Base-by-base conservation (phyloP, 805 yeast species). In the Tanozyma kutaoensis region DNA sequence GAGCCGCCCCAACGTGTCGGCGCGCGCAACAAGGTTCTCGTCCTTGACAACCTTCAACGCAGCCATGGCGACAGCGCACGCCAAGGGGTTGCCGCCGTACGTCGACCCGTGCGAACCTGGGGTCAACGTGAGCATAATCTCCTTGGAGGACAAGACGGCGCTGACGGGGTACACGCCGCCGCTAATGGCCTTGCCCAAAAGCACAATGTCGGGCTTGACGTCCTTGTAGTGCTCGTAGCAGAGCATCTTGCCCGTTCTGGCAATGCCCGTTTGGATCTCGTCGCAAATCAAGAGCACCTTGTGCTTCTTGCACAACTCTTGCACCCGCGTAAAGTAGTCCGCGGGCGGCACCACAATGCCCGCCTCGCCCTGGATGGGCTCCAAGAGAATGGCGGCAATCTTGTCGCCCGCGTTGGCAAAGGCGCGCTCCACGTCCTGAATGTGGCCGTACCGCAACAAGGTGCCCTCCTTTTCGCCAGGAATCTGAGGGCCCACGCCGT, bases 71-170 rank as follows among this genome's bases (percentile, higher is more conserved):
- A 84, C 95, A 30, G 82, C 69, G 39, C 93, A 82, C 14, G 94
- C 88, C 50, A 88, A 68, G 38, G 97, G 95, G 60, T 85, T 88
- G 53, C 97, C 97, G 55, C 97, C 97, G 50, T 81, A 88, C 14
- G 97, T 88, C 16, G 96, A 86, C 28, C 97, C 97, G 56, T 88
- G 97, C 18, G 95, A 81, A 29, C 97, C 97, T 15, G 96, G 93
- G 36, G 80, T 82, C 41, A 88, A 68, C 37, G 82, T 72, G 38
- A 75, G 67, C 95, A 88, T 80, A 49, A 88, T 78, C 33, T 84
- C 93, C 42, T 62, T 71, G n/a, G 93, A 80, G 2, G 95, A 78
- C 37, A 88, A 64, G 12, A 85, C 95, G 16, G 93, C 91, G 24
- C 93, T 77, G 11, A 85, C 93, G 19, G 97, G 96, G 36, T 80